Evolutionary conservation across 1,284 basidiomycete genomes (phyloP), one percentile per base, ranked within the genome.

Genomic region (Marasmius sp.): DNA sequence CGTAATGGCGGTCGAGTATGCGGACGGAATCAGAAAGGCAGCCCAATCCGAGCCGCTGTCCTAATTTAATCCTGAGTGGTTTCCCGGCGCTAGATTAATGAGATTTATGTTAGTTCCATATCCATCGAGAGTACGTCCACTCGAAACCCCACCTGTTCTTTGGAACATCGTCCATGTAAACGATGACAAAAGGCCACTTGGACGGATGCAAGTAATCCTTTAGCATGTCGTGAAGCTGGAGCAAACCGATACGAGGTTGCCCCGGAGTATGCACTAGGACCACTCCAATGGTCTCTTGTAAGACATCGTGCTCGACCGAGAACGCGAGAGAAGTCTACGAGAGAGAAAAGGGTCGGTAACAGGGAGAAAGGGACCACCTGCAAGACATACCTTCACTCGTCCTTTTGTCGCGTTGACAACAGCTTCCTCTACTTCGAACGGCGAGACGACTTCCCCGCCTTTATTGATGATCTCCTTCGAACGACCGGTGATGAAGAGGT

Each of bases 381-480:
- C 27, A 27, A 27, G 27, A 57, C 64, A 45, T 60, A 77, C 77
- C 70, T 79, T 76, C 14, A 81, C 76, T 48, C 69, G 73, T 50
- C 71, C 70, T 65, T 74, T 76, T 10, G 77, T 78, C 18, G 75
- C 76, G 7, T 71, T 75, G 45, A 74, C 69, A 34, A 82, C 72
- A 9, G 80, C 80, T 67, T 82, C 80, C 68, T 64, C 67, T 18
- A 63, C 63, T 49, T 85, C 84, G 64, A 85, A 78, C 5, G 84
- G 84, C 5, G 80, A 81, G 66, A 86, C 82, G 69, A 85, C 85
- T 66, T 86, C 84, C 1, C 84, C 84, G 14, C 81, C 81, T 52
- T 79, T 75, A 68, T 81, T 80, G 71, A 80, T 81, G 59, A 82
- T 75, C 73, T 82, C 81, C 69, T 81, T 82, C 33, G 80, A 72